Conservation (phyloP, 1,284 basidiomycete species). For the Coniferiporia weirii region DNA sequence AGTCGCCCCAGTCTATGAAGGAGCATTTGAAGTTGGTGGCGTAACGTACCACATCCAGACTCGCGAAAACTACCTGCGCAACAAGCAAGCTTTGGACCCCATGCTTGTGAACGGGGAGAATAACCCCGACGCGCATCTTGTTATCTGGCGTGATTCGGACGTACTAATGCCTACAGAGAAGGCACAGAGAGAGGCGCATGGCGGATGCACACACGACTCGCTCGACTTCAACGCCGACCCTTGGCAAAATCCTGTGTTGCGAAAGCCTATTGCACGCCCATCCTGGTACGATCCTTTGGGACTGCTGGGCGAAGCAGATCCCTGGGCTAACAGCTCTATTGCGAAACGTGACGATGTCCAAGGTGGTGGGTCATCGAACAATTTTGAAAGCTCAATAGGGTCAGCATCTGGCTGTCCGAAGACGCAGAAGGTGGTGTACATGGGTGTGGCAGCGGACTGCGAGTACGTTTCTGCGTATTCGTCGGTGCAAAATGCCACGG, state of each 20-base stretch:
- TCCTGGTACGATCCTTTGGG: constrained; percentile 41
- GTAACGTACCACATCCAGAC: constrained; percentile 72
- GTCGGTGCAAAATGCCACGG: constrained; percentile 58
- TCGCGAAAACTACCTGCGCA: constrained; percentile 63
- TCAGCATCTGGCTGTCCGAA: constrained; percentile 69
- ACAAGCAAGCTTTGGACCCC: constrained; percentile 57
- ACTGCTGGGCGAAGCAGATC: constrained; percentile 25
- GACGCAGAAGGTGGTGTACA: constrained; percentile 70
- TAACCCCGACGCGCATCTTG: constrained; percentile 46
- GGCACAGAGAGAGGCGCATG: constrained; percentile 18
- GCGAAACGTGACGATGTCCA: constrained; percentile 53
- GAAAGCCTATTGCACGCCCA: constrained; percentile 26
- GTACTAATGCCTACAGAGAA: constrained; percentile 49
- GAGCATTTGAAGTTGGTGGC: constrained; percentile 67
- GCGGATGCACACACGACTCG: constrained; percentile 63
- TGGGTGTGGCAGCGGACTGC: constrained; percentile 89
- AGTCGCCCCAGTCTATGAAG: constrained; percentile 62
- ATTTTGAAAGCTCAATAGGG: constrained; percentile 67
- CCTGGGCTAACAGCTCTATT: constrained; percentile 25
- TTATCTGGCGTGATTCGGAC: constrained; percentile 72
- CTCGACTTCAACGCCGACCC: constrained; percentile 64
- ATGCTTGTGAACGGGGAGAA: constrained; percentile 26
- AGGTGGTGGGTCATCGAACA: constrained; percentile 44
- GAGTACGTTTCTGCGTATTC: constrained; percentile 66
- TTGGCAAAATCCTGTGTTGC: constrained; percentile 49